Percentiles rank a stretch among this genome's conserved stretches.
Evolutionary conservation across 441 rosid species (phyloP).

Genomic region (Euphorbia schlechtendalii): DNA sequence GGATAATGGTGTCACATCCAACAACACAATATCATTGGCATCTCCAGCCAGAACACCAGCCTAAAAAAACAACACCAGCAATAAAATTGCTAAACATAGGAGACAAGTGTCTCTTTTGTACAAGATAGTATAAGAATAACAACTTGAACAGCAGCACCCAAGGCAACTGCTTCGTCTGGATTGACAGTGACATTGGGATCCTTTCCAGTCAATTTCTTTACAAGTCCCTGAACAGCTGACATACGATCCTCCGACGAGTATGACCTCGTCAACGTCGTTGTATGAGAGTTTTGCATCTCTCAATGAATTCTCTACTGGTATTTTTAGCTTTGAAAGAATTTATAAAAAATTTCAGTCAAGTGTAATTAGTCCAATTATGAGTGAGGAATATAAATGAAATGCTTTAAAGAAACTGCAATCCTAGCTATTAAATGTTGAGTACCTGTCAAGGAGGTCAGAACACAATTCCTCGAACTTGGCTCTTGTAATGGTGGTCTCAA

Average conservation of each 20-base stretch:
- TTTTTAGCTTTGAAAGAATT: conserved; percentile 52
- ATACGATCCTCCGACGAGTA: conserved; percentile 97
- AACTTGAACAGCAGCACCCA: conserved; percentile 96
- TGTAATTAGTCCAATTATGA: neutral
- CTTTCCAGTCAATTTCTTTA: conserved; percentile 77
- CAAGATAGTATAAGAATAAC: no score
- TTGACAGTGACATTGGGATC: conserved; percentile 88
- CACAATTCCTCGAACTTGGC: conserved; percentile 89
- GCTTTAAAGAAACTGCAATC: neutral
- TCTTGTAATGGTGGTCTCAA: conserved; percentile 82
- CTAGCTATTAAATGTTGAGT: neutral
- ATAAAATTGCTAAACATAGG: no score
- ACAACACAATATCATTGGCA: conserved; percentile 81
- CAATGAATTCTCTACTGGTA: conserved; percentile 72
- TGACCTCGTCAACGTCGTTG: conserved; percentile 82
- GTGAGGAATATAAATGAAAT: neutral
- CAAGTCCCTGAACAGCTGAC: conserved; percentile 86
- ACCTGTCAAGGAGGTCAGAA: conserved; percentile 87
- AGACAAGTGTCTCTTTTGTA: no score
- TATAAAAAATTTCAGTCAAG: neutral
- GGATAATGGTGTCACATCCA: conserved; percentile 86
- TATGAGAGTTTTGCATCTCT: conserved; percentile 77
- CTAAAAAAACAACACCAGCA: conserved; percentile 30
- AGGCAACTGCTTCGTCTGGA: conserved; percentile 77
- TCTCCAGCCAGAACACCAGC: conserved; percentile 94